phyloP scores from a whole-genome alignment of 345 rosid species.

The Rhodomyrtus tomentosa region DNA sequence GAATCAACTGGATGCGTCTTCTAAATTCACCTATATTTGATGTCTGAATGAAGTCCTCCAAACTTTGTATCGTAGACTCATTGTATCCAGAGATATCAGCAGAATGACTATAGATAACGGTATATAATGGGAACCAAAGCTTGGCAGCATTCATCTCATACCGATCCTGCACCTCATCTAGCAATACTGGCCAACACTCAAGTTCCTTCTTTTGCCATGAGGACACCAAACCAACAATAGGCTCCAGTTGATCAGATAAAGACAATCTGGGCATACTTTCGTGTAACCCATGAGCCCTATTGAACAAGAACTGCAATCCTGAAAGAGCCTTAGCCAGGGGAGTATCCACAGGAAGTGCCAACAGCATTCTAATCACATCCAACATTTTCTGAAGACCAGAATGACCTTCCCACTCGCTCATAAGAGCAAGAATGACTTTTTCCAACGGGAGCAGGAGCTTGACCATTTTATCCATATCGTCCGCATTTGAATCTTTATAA shows the following conservation, averaged over 20 bases:
- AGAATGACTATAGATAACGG: slow-evolving; percentile 45
- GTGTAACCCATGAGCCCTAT: slow-evolving; percentile 35
- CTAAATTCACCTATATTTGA: slow-evolving; percentile 85
- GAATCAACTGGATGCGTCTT: slow-evolving; percentile 78
- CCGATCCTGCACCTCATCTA: slow-evolving; percentile 75
- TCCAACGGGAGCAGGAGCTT: slow-evolving; percentile 42
- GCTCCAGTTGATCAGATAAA: slow-evolving; percentile 56
- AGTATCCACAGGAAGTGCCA: slow-evolving; percentile 59
- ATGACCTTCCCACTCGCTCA: slow-evolving; percentile 71
- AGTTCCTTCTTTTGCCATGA: slow-evolving; percentile 87
- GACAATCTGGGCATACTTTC: slow-evolving; percentile 66
- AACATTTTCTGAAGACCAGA: slow-evolving; percentile 67
- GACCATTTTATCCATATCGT: slow-evolving; percentile 63
- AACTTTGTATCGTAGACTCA: slow-evolving; percentile 57
- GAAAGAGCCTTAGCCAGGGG: slow-evolving; percentile 86
- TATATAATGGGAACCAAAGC: slow-evolving; percentile 94
- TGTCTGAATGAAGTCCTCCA: slow-evolving; percentile 74
- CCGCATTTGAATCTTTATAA: slow-evolving; percentile 84
- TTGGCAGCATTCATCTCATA: slow-evolving; percentile 70
- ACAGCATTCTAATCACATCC: slow-evolving; percentile 59
- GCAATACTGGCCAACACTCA: slow-evolving; percentile 75
- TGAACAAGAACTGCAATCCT: slow-evolving; percentile 73
- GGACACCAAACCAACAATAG: slow-evolving; percentile 45
- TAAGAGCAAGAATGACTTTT: slow-evolving; percentile 27
- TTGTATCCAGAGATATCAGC: slow-evolving; percentile 27